Conservation (phyloP, 192 early-diverging fungal genomes). For the Backusella luteola region DNA sequence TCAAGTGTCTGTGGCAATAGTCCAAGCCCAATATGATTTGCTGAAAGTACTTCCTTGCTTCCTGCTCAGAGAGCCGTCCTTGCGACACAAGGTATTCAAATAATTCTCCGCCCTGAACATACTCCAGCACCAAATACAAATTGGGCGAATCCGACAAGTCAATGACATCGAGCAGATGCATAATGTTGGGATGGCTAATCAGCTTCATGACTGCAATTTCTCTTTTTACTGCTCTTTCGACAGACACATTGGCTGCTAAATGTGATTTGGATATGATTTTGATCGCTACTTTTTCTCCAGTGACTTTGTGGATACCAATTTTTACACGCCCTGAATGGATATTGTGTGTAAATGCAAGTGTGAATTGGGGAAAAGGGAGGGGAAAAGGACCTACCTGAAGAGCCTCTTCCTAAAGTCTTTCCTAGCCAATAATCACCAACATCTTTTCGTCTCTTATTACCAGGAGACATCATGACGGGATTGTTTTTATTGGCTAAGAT, state of each 20-base stretch:
- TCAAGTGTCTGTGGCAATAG: slow-evolving; percentile 65
- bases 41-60: slow-evolving; percentile 71
- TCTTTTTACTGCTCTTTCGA: slow-evolving; percentile 48
- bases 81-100: slow-evolving; percentile 67
- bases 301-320: slow-evolving; percentile 46
- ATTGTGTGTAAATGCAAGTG: background rate
- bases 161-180: slow-evolving; percentile 49
- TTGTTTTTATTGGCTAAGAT: slow-evolving; percentile 6
- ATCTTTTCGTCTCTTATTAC: slow-evolving; percentile 37
- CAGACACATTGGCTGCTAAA: slow-evolving; percentile 40
- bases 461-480: slow-evolving; percentile 17
- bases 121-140: slow-evolving; percentile 60
- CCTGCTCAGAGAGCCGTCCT: slow-evolving; percentile 55
- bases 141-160: slow-evolving; percentile 38
- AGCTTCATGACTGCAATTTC: slow-evolving; percentile 57
- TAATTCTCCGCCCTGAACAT: slow-evolving; percentile 70
- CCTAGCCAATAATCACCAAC: slow-evolving; percentile 49
- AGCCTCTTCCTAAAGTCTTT: slow-evolving; percentile 49
- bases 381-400: slow-evolving; percentile 42
- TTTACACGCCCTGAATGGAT: slow-evolving; percentile 44
- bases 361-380: background rate
- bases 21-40: slow-evolving; percentile 69
- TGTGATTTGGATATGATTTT: slow-evolving; percentile 54
- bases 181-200: slow-evolving; percentile 54
- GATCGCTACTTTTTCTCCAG: slow-evolving; percentile 52